Evolutionary conservation across 2,329 filamentous ascomycete genomes (phyloP).

Genomic region (Paracorniculantispora psalliotae): DNA sequence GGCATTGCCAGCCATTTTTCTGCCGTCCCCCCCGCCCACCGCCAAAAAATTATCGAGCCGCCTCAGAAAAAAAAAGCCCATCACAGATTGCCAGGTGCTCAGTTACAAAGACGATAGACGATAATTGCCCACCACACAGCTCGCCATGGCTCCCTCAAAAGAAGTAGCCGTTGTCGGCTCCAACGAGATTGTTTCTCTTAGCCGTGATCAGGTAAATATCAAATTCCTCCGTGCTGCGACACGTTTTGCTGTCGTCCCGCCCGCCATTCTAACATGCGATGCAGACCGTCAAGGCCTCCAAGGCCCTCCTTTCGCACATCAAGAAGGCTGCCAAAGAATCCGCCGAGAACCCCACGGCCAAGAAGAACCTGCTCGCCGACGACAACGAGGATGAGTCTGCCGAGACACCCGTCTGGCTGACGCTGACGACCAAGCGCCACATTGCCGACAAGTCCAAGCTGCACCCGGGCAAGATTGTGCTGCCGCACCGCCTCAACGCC

Average conservation of each 20-base stretch:
- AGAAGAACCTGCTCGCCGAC: constrained; percentile 47
- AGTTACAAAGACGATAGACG: neutral
- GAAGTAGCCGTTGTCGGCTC: constrained; percentile 31
- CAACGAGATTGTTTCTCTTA: constrained; percentile 30
- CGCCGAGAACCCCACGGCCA: constrained; percentile 43
- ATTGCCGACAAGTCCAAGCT: constrained; percentile 68
- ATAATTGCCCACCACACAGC: constrained; percentile 18
- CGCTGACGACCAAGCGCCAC: constrained; percentile 60
- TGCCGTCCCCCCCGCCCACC: constrained; percentile 20
- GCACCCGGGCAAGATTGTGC: constrained; percentile 75
- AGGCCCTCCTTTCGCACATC: constrained; percentile 58
- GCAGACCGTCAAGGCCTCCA: constrained; percentile 58
- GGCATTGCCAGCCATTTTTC: constrained; percentile 8
- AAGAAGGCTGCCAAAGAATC: constrained; percentile 50
- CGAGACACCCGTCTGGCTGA: constrained; percentile 57
- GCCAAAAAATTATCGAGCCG: constrained; percentile 21
- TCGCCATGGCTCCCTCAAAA: constrained; percentile 38
- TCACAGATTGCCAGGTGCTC: neutral
- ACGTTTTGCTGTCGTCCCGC: too few relatives aligned
- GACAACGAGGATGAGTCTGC: constrained; percentile 39
- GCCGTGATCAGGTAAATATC: constrained; percentile 35
- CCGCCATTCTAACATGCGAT: constrained; percentile 10
- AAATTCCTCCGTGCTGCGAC: neutral
- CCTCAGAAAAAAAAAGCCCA: constrained; percentile 2
- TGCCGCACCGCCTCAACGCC: constrained; percentile 67